Evolutionary conservation across 169 alveolate genomes (phyloP).

Genomic region (Ichthyophthirius multifiliis): DNA sequence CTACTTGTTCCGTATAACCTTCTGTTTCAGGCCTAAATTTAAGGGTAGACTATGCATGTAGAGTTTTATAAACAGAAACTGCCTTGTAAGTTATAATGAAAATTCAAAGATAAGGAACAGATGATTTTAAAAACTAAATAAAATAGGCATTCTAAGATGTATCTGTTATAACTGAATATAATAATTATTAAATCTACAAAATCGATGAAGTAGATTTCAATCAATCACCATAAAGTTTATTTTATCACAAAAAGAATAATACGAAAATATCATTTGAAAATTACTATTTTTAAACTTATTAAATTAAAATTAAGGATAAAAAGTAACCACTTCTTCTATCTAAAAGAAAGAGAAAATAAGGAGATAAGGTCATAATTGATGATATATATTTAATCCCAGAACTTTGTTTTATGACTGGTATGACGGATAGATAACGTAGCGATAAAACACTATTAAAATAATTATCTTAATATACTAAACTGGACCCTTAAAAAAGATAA

Average conservation of each 20-base stretch:
- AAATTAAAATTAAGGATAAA: constrained; percentile 20
- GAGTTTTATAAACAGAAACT: neutral
- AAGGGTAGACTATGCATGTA: neutral
- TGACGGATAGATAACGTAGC: constrained; percentile 64
- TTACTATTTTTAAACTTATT: constrained; percentile 45
- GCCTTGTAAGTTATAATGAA: neutral
- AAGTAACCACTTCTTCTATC: constrained; percentile 47
- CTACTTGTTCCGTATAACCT: neutral
- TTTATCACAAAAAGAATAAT: constrained; percentile 27
- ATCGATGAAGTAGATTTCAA: constrained; percentile 56
- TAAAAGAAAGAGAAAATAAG: constrained; percentile 45
- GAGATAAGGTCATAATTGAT: no score
- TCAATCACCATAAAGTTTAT: constrained; percentile 29
- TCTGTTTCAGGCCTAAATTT: neutral
- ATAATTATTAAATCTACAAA: constrained; percentile 57
- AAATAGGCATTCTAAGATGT: constrained; percentile 5
- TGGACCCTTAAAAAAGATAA: constrained; percentile 54
- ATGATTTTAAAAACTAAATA: no score
- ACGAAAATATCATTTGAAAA: constrained; percentile 33
- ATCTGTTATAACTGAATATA: constrained; percentile 51
- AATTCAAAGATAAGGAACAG: no score
- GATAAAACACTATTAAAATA: constrained; percentile 56
- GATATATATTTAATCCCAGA: constrained; percentile 72
- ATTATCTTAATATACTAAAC: constrained; percentile 52
- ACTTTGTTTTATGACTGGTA: constrained; percentile 70